Base-by-base conservation (phyloP, 257 asterid genomes). In the Cynanchum wilfordii region DNA sequence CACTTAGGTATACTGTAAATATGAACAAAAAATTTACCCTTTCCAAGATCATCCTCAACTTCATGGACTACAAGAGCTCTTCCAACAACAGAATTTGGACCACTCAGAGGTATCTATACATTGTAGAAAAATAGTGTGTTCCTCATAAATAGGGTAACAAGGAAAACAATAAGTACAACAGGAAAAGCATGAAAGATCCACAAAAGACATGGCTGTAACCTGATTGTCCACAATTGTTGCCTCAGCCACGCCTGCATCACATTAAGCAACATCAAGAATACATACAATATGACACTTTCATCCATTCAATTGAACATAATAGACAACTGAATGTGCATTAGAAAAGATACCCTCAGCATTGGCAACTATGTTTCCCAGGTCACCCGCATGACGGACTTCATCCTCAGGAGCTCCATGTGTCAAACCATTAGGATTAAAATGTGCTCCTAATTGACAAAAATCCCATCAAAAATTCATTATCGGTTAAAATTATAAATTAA, bases 311-410 rank as follows among this genome's bases (percentile, higher is more conserved):
- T 1, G 64, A 69, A 29, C 40, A 62, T 54, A 71, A 52, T 1
- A 29, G 42, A 65, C 19, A 59, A n/a, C 10, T 7, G 51, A 56
- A 42, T 47, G n/a, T 57, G 27, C 3, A 49, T 5, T 27, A 62
- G 47, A 44, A 63, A 50, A 76, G 66, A 36, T 91, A 94, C 99
- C 99, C 2, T 89, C 89, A 52, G 92, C 89, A 60, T 94, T 90
- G 71, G 99, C 97, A 82, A 86, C 86, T 87, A 94, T 91, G 97
- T 94, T 94, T 94, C 99, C 99, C 99, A 94, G 99, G 97, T 94
- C 99, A 82, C 99, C 99, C 97, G 97, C 99, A 87, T 91, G 99
- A 68, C 99, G 97, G 63, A 86, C 78, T 75, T 89, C 92, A 49
- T 94, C 99, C 76, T 79, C 90, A 69, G 97, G 99, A 82, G 97